A percentile compares a stretch with the other conserved stretches of the same genome.
phyloP scores from a whole-genome alignment of 768 basidiomycete species.

The Suillus bovinus region DNA sequence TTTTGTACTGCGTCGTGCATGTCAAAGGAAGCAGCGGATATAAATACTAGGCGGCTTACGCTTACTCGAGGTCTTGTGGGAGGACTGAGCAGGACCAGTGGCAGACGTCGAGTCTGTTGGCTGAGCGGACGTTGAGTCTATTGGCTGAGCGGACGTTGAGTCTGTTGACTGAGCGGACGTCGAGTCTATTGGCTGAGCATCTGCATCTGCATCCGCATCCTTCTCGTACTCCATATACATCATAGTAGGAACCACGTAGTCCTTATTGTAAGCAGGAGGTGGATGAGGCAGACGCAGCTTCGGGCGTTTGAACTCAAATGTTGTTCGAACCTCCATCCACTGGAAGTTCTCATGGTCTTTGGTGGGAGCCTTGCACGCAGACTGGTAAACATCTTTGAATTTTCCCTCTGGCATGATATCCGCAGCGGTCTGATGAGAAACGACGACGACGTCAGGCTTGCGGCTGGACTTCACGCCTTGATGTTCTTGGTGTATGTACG shows the following conservation, averaged over 20 bases:
- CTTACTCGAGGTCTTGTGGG: background rate
- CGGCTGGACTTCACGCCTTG: background rate
- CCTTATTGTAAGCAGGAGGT: background rate
- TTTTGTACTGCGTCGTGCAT: background rate
- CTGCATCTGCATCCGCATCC: background rate
- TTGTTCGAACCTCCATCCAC: background rate
- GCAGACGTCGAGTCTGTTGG: background rate
- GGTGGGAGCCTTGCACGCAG: background rate
- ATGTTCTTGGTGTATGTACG: background rate
- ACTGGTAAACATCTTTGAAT: background rate
- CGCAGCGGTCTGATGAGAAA: background rate
- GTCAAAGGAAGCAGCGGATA: background rate
- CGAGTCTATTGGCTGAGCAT: no score
- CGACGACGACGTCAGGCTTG: slow-evolving; percentile 5
- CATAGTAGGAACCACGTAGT: background rate
- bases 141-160: background rate
- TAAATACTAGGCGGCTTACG: background rate
- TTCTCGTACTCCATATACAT: background rate
- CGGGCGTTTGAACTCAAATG: background rate
- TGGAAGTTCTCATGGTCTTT: background rate
- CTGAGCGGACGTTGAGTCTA: background rate
- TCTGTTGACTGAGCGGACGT: background rate
- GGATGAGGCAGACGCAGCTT: background rate
- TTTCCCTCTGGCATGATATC: background rate
- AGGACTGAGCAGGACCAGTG: background rate